These are phyloP conservation scores for Sarocladium oryzae DNA, from an alignment of 2,329 filamentous ascomycete species.

Conservation along the genomic window DNA sequence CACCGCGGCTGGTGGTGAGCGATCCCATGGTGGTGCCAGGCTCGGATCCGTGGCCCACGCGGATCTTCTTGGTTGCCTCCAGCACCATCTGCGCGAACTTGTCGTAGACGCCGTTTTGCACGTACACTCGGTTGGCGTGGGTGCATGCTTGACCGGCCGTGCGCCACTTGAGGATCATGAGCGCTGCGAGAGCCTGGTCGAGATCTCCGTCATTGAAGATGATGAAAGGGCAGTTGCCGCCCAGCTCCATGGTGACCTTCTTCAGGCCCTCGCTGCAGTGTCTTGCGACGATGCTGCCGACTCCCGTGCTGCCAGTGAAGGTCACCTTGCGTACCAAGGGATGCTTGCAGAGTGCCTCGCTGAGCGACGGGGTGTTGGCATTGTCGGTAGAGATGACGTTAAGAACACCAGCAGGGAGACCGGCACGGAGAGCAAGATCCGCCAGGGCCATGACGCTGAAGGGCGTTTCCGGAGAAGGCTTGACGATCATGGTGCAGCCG, in stretches of 20 bases:
- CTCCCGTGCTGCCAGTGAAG: conserved; percentile 69
- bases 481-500: conserved; percentile 71
- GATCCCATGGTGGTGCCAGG: conserved; percentile 26
- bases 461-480: conserved; percentile 68
- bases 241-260: conserved; percentile 61
- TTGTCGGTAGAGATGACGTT: conserved; percentile 39
- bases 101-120: conserved; percentile 55
- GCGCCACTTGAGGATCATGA: conserved; percentile 60
- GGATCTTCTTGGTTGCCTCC: conserved; percentile 43
- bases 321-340: conserved; percentile 55
- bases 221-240: conserved; percentile 62
- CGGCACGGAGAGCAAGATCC: conserved; percentile 61
- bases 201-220: conserved; percentile 62
- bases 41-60: conserved; percentile 54
- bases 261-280: conserved; percentile 58
- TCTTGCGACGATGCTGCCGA: conserved; percentile 59
- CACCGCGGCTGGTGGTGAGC: conserved; percentile 18
- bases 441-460: conserved; percentile 65
- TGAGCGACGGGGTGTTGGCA: conserved; percentile 31
- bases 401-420: conserved; percentile 68
- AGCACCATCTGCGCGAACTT: conserved; percentile 50
- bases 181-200: conserved; percentile 58
- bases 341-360: conserved; percentile 40
- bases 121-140: conserved; percentile 53
- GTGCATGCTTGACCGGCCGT: conserved; percentile 69